Conservation (phyloP, 2,329 filamentous ascomycete genomes). For the Aureobasidium sp. region DNA sequence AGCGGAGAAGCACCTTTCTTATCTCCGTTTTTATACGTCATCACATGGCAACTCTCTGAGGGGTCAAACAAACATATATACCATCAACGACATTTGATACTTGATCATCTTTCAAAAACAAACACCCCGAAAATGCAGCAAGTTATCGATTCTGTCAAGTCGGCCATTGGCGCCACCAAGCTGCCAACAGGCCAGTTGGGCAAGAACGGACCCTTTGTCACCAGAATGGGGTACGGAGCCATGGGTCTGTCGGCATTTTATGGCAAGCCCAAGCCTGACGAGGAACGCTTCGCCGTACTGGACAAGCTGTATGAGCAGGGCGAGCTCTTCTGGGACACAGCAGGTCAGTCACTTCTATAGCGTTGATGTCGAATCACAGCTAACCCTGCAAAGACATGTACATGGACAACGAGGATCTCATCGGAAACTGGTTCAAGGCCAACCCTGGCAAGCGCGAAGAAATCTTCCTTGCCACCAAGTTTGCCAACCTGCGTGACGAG, state of each 20-base stretch:
- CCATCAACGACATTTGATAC: not conserved
- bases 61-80: not conserved
- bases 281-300: slow-evolving; percentile 44
- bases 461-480: slow-evolving; percentile 48
- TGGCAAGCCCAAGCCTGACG: slow-evolving; percentile 40
- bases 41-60: not conserved
- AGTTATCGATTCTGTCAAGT: slow-evolving; percentile 17
- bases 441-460: slow-evolving; percentile 41
- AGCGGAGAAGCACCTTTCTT: not conserved
- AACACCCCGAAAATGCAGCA: slow-evolving; percentile 14
- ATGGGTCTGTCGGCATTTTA: slow-evolving; percentile 46
- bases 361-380: slow-evolving; percentile 24
- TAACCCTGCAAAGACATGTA: slow-evolving; percentile 42
- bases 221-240: slow-evolving; percentile 44
- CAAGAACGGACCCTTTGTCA: slow-evolving; percentile 44
- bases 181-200: slow-evolving; percentile 42
- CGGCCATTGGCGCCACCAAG: slow-evolving; percentile 20
- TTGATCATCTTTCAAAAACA: not conserved
- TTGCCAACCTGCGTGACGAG: slow-evolving; percentile 36
- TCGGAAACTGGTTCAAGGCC: slow-evolving; percentile 34
- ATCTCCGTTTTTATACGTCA: not conserved
- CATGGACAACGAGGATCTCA: slow-evolving; percentile 36
- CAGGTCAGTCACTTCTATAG: slow-evolving; percentile 17
- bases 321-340: slow-evolving; percentile 44
- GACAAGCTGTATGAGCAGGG: slow-evolving; percentile 45